These are phyloP conservation scores for Pseudonitzschia pungens DNA, from an alignment of 108 stramenopile genomes.

Conservation along the genomic window DNA sequence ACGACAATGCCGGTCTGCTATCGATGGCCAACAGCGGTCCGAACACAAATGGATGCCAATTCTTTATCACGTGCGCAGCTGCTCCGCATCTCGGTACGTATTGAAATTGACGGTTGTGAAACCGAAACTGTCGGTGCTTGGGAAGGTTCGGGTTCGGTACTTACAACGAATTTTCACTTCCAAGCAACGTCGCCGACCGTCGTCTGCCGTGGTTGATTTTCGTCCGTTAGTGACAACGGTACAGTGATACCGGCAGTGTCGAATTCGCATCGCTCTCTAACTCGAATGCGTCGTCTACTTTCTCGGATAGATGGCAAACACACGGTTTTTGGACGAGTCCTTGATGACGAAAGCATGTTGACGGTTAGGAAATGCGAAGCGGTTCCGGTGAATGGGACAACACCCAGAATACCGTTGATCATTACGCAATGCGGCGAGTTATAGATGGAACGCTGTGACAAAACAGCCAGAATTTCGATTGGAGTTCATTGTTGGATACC, in stretches of 20 bases:
- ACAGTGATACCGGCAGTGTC: not conserved
- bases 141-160: too few relatives aligned
- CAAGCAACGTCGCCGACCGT: too few relatives aligned
- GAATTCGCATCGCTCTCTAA: not conserved
- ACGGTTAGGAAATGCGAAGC: constrained; percentile 85
- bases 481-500: not conserved
- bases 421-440: constrained; percentile 84
- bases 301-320: constrained; percentile 81
- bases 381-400: constrained; percentile 71
- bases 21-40: constrained; percentile 94
- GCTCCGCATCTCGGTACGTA: constrained; percentile 29
- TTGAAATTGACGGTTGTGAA: too few relatives aligned
- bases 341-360: constrained; percentile 92
- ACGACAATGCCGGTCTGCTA: constrained; percentile 87
- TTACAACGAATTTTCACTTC: not conserved
- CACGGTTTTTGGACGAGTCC: constrained; percentile 94
- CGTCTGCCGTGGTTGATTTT: too few relatives aligned
- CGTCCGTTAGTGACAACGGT: not conserved
- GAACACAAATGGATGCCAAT: constrained; percentile 94
- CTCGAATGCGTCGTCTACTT: not conserved
- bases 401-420: constrained; percentile 71
- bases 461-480: not conserved
- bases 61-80: constrained; percentile 94
- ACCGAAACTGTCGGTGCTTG: too few relatives aligned
- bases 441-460: constrained; percentile 23